Evolutionary conservation across 2,329 filamentous ascomycete genomes (phyloP).

Genomic region (Diaporthe nobilis): DNA sequence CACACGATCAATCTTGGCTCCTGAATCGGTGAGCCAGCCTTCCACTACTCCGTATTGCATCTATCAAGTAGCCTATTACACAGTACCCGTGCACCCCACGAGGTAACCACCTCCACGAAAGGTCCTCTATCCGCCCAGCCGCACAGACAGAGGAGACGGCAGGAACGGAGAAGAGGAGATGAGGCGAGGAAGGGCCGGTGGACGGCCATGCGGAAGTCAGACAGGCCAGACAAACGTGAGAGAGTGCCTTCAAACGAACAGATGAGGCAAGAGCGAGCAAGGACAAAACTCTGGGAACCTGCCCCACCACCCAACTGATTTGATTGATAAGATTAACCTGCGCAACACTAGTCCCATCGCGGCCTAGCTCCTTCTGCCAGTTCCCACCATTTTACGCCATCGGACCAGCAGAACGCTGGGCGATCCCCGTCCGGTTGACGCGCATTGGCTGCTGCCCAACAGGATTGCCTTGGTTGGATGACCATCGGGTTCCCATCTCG

Average conservation of each 20-base stretch:
- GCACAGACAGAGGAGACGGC: slow-evolving; percentile 3
- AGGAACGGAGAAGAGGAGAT: background rate
- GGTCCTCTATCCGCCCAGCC: background rate
- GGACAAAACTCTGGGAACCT: background rate
- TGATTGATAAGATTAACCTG: slow-evolving; percentile 43
- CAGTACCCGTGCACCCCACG: background rate
- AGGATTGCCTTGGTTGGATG: slow-evolving; percentile 26
- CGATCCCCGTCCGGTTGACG: background rate
- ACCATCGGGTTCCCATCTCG: slow-evolving; percentile 27
- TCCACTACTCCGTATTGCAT: background rate
- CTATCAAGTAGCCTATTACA: slow-evolving; percentile 5
- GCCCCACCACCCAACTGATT: slow-evolving; percentile 35
- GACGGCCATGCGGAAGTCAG: background rate
- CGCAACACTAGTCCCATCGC: slow-evolving; percentile 21
- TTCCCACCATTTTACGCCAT: slow-evolving; percentile 23
- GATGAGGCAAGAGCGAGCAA: background rate
- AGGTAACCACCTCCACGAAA: background rate
- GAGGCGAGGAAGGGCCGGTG: slow-evolving; percentile 9
- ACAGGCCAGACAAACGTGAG: background rate
- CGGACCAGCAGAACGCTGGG: background rate
- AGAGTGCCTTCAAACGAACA: background rate
- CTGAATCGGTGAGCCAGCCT: slow-evolving; percentile 37
- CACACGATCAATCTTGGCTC: slow-evolving; percentile 36
- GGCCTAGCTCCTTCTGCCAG: background rate
- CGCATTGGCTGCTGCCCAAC: slow-evolving; percentile 32